Percentiles rank a stretch among this genome's conserved stretches.
Evolutionary conservation across 106 monocot species (phyloP).

Genomic region (Allium fistulosum): DNA sequence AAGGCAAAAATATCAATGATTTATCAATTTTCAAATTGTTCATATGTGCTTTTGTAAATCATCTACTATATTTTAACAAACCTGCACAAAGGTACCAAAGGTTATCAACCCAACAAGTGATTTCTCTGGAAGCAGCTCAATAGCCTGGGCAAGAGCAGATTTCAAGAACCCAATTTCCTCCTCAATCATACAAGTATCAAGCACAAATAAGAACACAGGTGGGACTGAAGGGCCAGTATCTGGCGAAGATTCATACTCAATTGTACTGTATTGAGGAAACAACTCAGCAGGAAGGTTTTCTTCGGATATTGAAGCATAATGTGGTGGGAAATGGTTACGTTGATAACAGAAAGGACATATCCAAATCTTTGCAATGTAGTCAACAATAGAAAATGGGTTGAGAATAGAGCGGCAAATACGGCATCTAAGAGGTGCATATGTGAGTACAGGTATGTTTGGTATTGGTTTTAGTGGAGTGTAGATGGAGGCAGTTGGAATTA

Average conservation of each 20-base stretch:
- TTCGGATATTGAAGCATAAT: constrained; percentile 73
- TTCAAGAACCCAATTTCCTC: constrained; percentile 78
- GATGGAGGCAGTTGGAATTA: constrained; percentile 63
- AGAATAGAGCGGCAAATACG: constrained; percentile 79
- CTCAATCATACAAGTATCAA: constrained; percentile 93
- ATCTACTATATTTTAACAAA: constrained; percentile 7
- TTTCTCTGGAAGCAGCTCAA: constrained; percentile 80
- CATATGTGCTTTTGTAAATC: too few species aligned
- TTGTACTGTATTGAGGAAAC: constrained; percentile 71
- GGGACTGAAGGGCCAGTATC: constrained; percentile 34
- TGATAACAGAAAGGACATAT: constrained; percentile 93
- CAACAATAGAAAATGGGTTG: constrained; percentile 81
- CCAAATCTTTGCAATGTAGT: constrained; percentile 82
- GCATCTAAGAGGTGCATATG: constrained; percentile 78
- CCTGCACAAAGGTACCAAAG: constrained; percentile 90
- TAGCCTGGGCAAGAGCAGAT: constrained; percentile 75
- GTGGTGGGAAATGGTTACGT: constrained; percentile 74
- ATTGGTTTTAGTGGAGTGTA: constrained; percentile 79
- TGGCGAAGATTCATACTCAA: constrained; percentile 60
- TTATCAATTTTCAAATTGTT: too few species aligned
- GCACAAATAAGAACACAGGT: constrained; percentile 82
- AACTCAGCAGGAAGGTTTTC: constrained; percentile 81
- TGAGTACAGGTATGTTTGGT: constrained; percentile 48
- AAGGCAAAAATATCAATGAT: too few species aligned
- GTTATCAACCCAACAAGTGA: constrained; percentile 91